Base-by-base conservation (phyloP, 2,329 filamentous ascomycete species). In the Claviceps maximensis region DNA sequence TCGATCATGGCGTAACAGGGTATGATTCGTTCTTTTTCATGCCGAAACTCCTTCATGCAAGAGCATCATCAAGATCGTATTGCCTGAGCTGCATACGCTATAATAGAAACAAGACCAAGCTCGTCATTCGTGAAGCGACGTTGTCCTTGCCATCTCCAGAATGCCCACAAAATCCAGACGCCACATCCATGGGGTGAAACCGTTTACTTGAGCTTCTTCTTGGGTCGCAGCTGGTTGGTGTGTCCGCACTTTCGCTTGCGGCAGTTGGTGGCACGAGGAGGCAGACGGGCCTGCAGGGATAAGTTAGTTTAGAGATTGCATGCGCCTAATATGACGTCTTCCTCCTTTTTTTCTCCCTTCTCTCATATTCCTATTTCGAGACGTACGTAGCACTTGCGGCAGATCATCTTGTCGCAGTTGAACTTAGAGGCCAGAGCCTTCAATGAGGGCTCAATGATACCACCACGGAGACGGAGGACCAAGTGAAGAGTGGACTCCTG, bases 331-430 rank as follows among this genome's bases (percentile, higher is more conserved):
- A n/a, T 17, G 12, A n/a, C 15, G 23, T 2, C 15, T 17, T 38
- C 2, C 17, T 38, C 15, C 15, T 38, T 5, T 21, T 9, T 45
- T 40, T 17, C 23, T 33, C 23, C 41, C 9, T 31, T 33, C 23
- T 46, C 9, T 19, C 15, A 12, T 13, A 15, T 47, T 40, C 12
- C 19, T 12, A 12, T 7, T 7, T 19, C n/a, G 3, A 21, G 54
- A 84, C 86, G 67, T 84, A 93, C 89, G 78, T 97, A 97, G 87
- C 93, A 98, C 87, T 98, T 97, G 82, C 93, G 91, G 89, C 93
- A 97, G 78, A 97, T 95, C 86, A 91, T 91, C 86, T 96, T 96
- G 65, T 97, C 93, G 87, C 91, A 97, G 86, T 98, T 97, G 84
- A 94, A 97, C 83, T 96, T 96, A 80, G 86, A 90, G 71, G 91